phyloP scores from a whole-genome alignment of 257 asterid species.

The Agastache rugosa region DNA sequence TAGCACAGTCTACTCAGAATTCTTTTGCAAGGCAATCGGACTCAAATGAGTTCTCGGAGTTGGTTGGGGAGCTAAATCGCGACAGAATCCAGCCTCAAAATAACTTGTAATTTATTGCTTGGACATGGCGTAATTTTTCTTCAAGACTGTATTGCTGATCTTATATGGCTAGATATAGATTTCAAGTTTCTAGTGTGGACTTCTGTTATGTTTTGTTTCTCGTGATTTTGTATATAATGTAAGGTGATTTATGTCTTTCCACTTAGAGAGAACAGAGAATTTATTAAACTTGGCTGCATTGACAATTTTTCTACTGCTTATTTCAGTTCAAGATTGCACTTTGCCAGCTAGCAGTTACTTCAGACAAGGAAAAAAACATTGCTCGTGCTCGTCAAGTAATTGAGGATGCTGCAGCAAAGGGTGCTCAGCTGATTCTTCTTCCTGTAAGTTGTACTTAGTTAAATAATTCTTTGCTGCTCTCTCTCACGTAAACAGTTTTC shows the following conservation, averaged over 20 bases:
- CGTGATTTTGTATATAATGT: neutral
- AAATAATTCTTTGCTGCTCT: neutral
- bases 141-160: neutral
- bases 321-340: slow-evolving; percentile 88
- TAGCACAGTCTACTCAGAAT: neutral
- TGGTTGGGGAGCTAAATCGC: too few relatives aligned
- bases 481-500: slow-evolving; percentile 6
- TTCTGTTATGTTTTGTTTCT: neutral
- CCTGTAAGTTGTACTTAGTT: slow-evolving; percentile 54
- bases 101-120: neutral
- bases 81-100: too few relatives aligned
- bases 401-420: slow-evolving; percentile 67
- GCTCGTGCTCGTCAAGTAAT: slow-evolving; percentile 69
- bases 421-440: slow-evolving; percentile 81
- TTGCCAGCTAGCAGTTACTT: slow-evolving; percentile 75
- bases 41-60: neutral
- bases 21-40: neutral
- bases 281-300: slow-evolving; percentile 7
- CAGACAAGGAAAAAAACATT: slow-evolving; percentile 70
- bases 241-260: neutral
- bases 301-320: slow-evolving; percentile 14
- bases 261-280: neutral
- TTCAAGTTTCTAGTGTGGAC: neutral
- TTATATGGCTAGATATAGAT: neutral
- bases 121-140: neutral